Conservation (phyloP, 2,329 filamentous ascomycete species). For the Berkeleyomyces basicola region DNA sequence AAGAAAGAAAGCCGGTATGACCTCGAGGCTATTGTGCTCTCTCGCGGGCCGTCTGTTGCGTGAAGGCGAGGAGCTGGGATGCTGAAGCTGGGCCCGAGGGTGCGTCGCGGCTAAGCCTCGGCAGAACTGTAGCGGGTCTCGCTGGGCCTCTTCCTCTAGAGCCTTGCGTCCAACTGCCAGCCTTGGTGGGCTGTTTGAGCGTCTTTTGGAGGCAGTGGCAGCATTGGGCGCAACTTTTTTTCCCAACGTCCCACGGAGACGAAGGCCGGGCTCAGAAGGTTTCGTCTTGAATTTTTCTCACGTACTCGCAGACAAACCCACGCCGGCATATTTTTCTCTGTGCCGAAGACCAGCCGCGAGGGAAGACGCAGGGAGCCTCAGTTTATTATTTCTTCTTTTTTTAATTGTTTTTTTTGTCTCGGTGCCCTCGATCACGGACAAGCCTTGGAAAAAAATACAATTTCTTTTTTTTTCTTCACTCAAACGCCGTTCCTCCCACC, state of each 20-base stretch:
- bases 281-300: neutral
- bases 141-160: too few species aligned
- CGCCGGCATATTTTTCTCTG: neutral
- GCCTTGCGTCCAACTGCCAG: neutral
- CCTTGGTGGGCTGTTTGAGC: slow-evolving; percentile 8
- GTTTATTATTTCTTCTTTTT: neutral
- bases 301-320: neutral
- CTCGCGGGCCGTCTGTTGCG: neutral
- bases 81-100: neutral
- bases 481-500: neutral
- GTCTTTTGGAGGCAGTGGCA: neutral
- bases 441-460: neutral
- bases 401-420: neutral
- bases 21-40: neutral
- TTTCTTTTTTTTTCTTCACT: neutral
- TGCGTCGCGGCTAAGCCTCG: slow-evolving; percentile 1
- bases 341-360: neutral
- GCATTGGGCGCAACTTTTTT: slow-evolving; percentile 3
- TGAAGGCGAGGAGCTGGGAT: neutral
- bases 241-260: slow-evolving; percentile 2
- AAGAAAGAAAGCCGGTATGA: neutral
- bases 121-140: neutral
- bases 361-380: neutral
- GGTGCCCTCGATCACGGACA: neutral
- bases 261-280: neutral